Percentiles rank a stretch among this genome's conserved stretches.
These are phyloP conservation scores for Amylostereum areolatum DNA, from an alignment of 1,284 basidiomycete species.

Conservation along the genomic window DNA sequence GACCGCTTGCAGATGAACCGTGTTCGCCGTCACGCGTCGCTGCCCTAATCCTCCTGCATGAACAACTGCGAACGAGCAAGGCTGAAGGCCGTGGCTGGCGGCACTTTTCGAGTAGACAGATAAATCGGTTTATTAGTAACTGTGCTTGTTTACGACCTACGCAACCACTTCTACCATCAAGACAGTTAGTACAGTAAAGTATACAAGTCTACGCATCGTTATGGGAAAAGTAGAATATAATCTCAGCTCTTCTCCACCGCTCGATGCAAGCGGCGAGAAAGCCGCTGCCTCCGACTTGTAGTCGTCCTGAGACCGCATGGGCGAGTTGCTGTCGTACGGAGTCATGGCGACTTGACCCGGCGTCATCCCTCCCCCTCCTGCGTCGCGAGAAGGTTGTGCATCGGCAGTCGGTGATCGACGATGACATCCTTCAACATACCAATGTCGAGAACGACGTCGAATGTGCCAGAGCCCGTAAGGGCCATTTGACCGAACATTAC, in stretches of 20 bases:
- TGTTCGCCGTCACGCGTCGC: too few relatives aligned
- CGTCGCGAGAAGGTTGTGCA: constrained; percentile 79
- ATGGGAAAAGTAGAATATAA: too few relatives aligned
- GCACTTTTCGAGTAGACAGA: too few relatives aligned
- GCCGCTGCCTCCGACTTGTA: constrained; percentile 83
- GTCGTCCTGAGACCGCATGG: constrained; percentile 65
- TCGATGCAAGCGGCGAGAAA: constrained; percentile 91
- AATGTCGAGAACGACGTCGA: constrained; percentile 94
- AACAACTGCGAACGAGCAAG: too few relatives aligned
- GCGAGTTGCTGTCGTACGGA: constrained; percentile 90
- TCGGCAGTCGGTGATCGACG: constrained; percentile 91
- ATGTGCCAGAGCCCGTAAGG: constrained; percentile 93
- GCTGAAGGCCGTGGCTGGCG: too few relatives aligned
- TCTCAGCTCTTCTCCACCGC: constrained; percentile 86
- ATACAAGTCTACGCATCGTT: too few relatives aligned
- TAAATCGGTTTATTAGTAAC: too few relatives aligned
- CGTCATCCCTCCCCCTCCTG: constrained; percentile 87
- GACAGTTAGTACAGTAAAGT: too few relatives aligned
- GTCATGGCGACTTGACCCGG: constrained; percentile 90
- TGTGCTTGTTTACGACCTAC: too few relatives aligned
- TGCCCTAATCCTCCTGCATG: too few relatives aligned
- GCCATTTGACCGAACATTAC: constrained; percentile 99
- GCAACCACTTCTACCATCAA: too few relatives aligned
- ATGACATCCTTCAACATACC: constrained; percentile 99
- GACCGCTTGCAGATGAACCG: too few relatives aligned